Base-by-base conservation (phyloP, 129 eudicot species). In the Helianthus tuberosus region DNA sequence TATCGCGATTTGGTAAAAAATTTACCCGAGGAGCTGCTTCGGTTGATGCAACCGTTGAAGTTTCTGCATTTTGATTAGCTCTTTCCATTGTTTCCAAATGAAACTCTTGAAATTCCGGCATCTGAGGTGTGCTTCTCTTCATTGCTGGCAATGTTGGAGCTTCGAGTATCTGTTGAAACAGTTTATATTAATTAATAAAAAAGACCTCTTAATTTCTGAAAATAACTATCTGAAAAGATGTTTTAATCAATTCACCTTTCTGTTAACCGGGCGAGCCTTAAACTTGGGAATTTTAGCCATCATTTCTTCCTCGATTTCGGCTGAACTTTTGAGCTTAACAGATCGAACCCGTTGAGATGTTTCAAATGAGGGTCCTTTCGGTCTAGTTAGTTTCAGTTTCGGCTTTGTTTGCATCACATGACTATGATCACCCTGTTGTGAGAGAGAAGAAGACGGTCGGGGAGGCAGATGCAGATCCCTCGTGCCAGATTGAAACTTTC, bases 231-330 rank as follows among this genome's bases (percentile, higher is more conserved):
- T 68, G 7, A 20, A 63, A 38, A 8, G 10, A 17, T 60, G 64
- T 20, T 20, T 25, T 23, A 15, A 11, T 13, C 14, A 43, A 11
- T 36, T 15, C 78, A 94, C 98, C 97, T 91, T 95, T 80, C 87
- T 77, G 79, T 95, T 95, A 23, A 95, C 50, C 25, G 97, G 96
- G 8, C 94, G 92, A 53, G 99, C 99, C 79, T 89, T 95, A 39
- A 95, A 95, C 75, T 95, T 95, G 7, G 99, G 99, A 43, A 95
- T 91, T 71, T 95, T 91, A 14, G 96, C 92, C 99, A 95, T 91
- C 94, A 89, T 83, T 73, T 95, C 97, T 79, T 91, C 91, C 82
- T 95, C 99, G 14, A 90, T 61, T 71, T 94, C 98, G 0, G 85
- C 93, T 25, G 97, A 86, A 67, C 98, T 94, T 79, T 94, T 90